Evolutionary conservation across 768 basidiomycete species (phyloP), one percentile per base, ranked within the genome.

Genomic region (Artomyces pyxidatus): DNA sequence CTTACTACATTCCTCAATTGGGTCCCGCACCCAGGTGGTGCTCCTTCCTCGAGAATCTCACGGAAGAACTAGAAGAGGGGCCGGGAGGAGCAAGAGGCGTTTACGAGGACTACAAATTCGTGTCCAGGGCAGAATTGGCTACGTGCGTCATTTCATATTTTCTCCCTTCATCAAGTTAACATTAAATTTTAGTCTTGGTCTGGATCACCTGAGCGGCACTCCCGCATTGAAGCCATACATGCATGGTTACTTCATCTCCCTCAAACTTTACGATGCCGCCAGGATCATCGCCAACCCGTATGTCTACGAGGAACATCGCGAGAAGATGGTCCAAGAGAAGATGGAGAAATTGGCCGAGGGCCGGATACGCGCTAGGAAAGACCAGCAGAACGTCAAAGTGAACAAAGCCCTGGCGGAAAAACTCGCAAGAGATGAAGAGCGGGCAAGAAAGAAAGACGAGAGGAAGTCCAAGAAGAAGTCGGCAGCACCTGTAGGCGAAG

Each of bases 171-270:
- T 27, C 21, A 23, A 43, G 30, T 48, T 51, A 39, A 49, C 47
- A 39, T 23, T 16, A 38, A 22, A n/a, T 29, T 19, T 8, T 14
- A 95, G 92, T 29, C 81, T 99, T 53, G 89, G 93, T n/a, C 68
- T 99, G 63, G 88, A 93, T 57, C 91, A 95, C 63, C 88, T 99
- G 58, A 71, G 96, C 55, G 96, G 96, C 44, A 95, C 94, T 5
- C 83, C 92, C 19, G 82, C 88, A 16, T 88, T 98, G 74, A 95
- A 95, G 66, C 96, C 96, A 4, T 99, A 98, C 69, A 97, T 99
- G 95, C 96, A 99, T 66, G 96, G 96, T 37, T 98, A 94, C 79
- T 98, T 99, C 72, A 68, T 97, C 54, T 89, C 93, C 4, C 82
- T 98, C 68, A 90, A 92, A 60, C 79, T 98, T 5, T 98, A 98